These are phyloP conservation scores for Ogataea trehalophila DNA, from an alignment of 805 yeast species.

Conservation along the genomic window DNA sequence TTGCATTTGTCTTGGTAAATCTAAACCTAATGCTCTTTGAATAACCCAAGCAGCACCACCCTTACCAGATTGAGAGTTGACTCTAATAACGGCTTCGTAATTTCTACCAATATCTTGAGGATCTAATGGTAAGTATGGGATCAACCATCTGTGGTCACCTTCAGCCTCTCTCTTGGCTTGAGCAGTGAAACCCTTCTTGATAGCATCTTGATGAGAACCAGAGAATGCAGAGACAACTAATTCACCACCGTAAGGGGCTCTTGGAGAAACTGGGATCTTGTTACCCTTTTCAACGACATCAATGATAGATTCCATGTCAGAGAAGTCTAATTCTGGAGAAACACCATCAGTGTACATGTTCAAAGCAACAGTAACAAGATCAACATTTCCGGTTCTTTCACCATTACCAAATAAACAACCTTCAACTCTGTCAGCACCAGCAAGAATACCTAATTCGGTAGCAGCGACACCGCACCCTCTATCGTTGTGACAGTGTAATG, in stretches of 20 bases:
- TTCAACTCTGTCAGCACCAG: conserved; percentile 85
- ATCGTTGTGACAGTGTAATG: conserved; percentile 74
- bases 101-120: conserved; percentile 78
- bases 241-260: conserved; percentile 81
- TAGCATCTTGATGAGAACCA: conserved; percentile 44
- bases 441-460: conserved; percentile 67
- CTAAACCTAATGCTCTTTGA: conserved; percentile 64
- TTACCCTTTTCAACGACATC: conserved; percentile 72
- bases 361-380: conserved; percentile 67
- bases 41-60: conserved; percentile 87
- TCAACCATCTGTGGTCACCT: conserved; percentile 54
- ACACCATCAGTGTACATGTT: conserved; percentile 78
- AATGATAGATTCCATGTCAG: conserved; percentile 61
- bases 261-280: conserved; percentile 66
- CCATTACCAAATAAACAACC: conserved; percentile 83
- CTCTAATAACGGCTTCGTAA: conserved; percentile 79
- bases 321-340: conserved; percentile 65
- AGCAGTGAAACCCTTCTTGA: conserved; percentile 35
- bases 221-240: conserved; percentile 75
- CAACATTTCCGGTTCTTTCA: conserved; percentile 83
- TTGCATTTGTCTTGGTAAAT: conserved; percentile 69
- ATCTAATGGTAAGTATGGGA: conserved; percentile 77
- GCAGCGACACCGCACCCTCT: conserved; percentile 86
- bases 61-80: conserved; percentile 82
- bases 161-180: conserved; percentile 46